Evolutionary conservation across 1,139 yeast genomes (phyloP).

Genomic region (Kodamaea sp.): DNA sequence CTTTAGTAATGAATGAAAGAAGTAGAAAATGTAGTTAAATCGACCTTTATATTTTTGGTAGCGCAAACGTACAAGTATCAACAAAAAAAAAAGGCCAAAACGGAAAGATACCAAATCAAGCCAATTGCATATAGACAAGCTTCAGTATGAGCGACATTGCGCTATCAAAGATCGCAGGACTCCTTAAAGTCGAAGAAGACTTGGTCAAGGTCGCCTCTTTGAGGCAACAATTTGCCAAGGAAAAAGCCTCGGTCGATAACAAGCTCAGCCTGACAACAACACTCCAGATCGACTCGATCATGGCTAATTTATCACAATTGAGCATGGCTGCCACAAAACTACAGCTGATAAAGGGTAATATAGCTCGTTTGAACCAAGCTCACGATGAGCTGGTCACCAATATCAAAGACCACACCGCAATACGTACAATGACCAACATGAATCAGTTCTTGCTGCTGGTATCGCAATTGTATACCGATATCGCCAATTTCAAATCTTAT

Average conservation of each 20-base stretch:
- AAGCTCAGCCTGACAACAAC: slow-evolving; percentile 65
- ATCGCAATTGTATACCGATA: slow-evolving; percentile 59
- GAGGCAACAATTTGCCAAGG: slow-evolving; percentile 60
- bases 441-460: slow-evolving; percentile 74
- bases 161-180: slow-evolving; percentile 40
- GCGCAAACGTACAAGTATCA: not conserved
- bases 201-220: slow-evolving; percentile 52
- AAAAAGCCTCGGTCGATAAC: slow-evolving; percentile 68
- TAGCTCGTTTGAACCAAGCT: slow-evolving; percentile 56
- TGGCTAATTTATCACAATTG: slow-evolving; percentile 36
- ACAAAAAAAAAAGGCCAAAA: not conserved
- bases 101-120: slow-evolving; percentile 1
- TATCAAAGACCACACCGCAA: slow-evolving; percentile 54
- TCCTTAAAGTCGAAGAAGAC: slow-evolving; percentile 53
- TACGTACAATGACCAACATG: slow-evolving; percentile 58
- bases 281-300: slow-evolving; percentile 53
- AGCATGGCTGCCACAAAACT: slow-evolving; percentile 39
- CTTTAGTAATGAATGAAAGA: not conserved
- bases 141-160: slow-evolving; percentile 41
- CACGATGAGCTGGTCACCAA: slow-evolving; percentile 51
- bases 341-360: slow-evolving; percentile 48
- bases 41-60: not conserved
- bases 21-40: not conserved
- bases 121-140: not conserved
- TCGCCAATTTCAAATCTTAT: slow-evolving; percentile 52